A percentile compares a stretch with the other conserved stretches of the same genome.
Conservation (phyloP, 371 early-diverging fungal genomes). For the Conidiobolus coronatus region DNA sequence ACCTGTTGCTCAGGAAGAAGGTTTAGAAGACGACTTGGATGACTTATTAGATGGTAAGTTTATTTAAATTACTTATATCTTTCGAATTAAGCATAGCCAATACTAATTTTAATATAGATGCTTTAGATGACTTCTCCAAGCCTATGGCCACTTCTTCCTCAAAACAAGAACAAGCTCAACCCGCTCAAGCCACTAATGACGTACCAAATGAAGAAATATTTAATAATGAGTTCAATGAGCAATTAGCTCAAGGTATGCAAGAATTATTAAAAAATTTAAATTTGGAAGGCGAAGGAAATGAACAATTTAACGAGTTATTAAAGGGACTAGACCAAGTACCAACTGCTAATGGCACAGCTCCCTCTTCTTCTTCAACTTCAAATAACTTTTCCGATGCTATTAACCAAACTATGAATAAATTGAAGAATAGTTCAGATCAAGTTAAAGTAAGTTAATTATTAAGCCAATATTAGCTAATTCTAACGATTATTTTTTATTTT, state of each 20-base stretch:
- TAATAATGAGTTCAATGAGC: constrained; percentile 51
- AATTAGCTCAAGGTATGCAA: constrained; percentile 54
- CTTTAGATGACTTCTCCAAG: constrained; percentile 19
- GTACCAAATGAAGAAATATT: constrained; percentile 15
- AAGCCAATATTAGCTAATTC: background rate
- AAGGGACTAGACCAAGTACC: constrained; percentile 16
- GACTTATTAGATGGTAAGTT: constrained; percentile 30
- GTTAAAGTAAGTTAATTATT: constrained; percentile 33
- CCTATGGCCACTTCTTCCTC: background rate
- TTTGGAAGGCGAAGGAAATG: constrained; percentile 22
- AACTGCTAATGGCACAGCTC: constrained; percentile 2
- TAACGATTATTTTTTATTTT: background rate
- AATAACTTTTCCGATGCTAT: constrained; percentile 49
- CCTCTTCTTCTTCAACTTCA: constrained; percentile 4
- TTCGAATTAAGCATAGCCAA: background rate
- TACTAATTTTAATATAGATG: constrained; percentile 13
- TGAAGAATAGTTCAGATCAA: constrained; percentile 59
- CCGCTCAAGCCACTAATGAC: constrained; percentile 5
- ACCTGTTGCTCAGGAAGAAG: no score
- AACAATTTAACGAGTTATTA: constrained; percentile 37
- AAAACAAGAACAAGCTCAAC: constrained; percentile 2
- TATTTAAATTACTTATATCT: background rate
- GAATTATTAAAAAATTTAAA: constrained; percentile 34
- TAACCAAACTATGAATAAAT: constrained; percentile 59
- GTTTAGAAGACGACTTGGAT: constrained; percentile 22